These are phyloP conservation scores for Phytophthora foliorum DNA, from an alignment of 352 stramenopile genomes.

Conservation along the genomic window DNA sequence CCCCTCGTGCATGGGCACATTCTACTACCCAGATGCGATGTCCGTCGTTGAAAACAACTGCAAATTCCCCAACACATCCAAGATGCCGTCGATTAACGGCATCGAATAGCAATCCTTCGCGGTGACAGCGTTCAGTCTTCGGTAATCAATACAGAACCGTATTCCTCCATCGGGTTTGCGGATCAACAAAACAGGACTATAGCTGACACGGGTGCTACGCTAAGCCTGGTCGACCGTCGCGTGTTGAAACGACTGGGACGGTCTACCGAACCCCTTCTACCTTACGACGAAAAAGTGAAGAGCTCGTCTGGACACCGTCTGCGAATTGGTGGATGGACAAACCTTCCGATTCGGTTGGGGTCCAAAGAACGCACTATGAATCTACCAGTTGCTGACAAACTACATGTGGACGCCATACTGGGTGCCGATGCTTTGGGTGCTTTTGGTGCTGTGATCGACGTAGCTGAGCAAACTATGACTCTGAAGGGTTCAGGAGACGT, in stretches of 20 bases:
- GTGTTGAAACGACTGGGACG: constrained; percentile 10
- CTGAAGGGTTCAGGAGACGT: constrained; percentile 3
- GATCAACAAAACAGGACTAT: neutral
- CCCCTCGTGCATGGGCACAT: too few species aligned
- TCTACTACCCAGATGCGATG: too few species aligned
- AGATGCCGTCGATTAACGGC: too few species aligned
- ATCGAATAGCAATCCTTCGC: neutral
- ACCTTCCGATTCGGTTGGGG: neutral
- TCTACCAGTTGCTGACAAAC: constrained; percentile 3
- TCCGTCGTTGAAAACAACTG: too few species aligned
- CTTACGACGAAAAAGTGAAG: neutral
- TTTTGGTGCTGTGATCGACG: constrained; percentile 15
- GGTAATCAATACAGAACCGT: neutral
- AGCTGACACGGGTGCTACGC: constrained; percentile 8
- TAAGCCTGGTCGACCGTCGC: neutral
- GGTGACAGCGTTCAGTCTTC: neutral
- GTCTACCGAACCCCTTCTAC: neutral
- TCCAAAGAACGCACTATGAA: neutral
- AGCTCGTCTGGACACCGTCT: constrained; percentile 10
- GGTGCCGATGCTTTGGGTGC: constrained; percentile 4
- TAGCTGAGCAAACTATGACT: neutral
- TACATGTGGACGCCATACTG: constrained; percentile 12
- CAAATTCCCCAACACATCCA: too few species aligned
- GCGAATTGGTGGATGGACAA: neutral
- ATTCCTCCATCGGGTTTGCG: too few species aligned